A percentile compares a stretch with the other conserved stretches of the same genome.
Evolutionary conservation across 805 yeast species (phyloP).

Genomic region (Hanseniaspora lachancei): DNA sequence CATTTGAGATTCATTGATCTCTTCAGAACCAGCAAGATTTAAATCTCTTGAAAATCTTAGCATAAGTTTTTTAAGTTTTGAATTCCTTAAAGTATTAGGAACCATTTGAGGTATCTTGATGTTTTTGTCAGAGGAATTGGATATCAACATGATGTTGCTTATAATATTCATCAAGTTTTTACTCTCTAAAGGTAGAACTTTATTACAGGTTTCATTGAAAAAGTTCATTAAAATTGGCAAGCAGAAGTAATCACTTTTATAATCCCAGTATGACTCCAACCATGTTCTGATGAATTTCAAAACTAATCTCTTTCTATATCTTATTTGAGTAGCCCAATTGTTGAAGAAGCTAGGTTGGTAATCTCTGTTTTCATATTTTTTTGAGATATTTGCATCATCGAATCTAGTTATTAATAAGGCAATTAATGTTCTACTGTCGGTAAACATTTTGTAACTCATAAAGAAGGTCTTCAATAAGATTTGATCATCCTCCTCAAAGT

Average conservation of each 20-base stretch:
- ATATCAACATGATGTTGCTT: slow-evolving; percentile 41
- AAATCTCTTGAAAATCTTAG: slow-evolving; percentile 9
- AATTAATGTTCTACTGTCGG: slow-evolving; percentile 51
- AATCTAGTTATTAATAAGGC: slow-evolving; percentile 56
- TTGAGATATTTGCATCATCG: slow-evolving; percentile 34
- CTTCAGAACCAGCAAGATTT: neutral
- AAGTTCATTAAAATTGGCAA: slow-evolving; percentile 63
- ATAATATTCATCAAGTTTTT: slow-evolving; percentile 49
- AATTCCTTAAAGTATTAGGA: slow-evolving; percentile 14
- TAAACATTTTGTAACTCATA: slow-evolving; percentile 60
- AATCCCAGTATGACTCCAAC: slow-evolving; percentile 85
- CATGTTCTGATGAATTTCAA: slow-evolving; percentile 62
- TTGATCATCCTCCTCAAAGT: slow-evolving; percentile 46
- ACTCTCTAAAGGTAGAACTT: slow-evolving; percentile 50
- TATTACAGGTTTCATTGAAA: slow-evolving; percentile 63
- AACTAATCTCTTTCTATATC: slow-evolving; percentile 53
- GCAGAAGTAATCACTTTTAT: slow-evolving; percentile 42
- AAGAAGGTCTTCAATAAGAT: slow-evolving; percentile 63
- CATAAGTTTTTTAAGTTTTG: slow-evolving; percentile 2
- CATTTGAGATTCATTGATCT: slow-evolving; percentile 30
- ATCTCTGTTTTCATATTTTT: slow-evolving; percentile 28
- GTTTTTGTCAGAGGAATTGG: slow-evolving; percentile 17
- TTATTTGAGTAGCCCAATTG: slow-evolving; percentile 31
- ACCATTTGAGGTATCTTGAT: slow-evolving; percentile 10
- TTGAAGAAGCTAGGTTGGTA: slow-evolving; percentile 1